Evolutionary conservation across 176 grass and related monocot genomes (phyloP).

Genomic region (Aegilops sharonensis): DNA sequence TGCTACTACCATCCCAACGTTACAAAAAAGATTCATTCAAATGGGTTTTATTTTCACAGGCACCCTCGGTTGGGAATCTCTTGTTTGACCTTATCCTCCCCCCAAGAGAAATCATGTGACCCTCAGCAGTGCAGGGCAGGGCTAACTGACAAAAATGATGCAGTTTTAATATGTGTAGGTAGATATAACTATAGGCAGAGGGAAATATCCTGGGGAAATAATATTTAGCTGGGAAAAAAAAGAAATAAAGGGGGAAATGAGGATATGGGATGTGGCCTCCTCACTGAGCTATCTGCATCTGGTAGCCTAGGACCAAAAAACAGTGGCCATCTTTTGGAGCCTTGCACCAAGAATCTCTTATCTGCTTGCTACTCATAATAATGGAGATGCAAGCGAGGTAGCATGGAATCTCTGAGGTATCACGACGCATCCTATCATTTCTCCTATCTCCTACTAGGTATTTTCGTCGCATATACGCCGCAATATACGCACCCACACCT

Average conservation of each 20-base stretch:
- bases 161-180: not conserved
- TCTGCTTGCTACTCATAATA: constrained; percentile 38
- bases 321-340: constrained; percentile 45
- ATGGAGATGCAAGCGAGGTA: constrained; percentile 32
- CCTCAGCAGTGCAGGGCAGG: constrained; percentile 4
- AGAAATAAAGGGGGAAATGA: not conserved
- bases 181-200: not conserved
- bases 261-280: not conserved
- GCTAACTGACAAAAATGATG: constrained; percentile 26
- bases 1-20: not conserved
- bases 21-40: not conserved
- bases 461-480: constrained; percentile 17
- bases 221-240: not conserved
- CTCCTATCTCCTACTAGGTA: constrained; percentile 31
- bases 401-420: constrained; percentile 47
- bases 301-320: constrained; percentile 37
- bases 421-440: not conserved
- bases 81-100: constrained; percentile 43
- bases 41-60: not conserved
- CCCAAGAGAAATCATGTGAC: constrained; percentile 29
- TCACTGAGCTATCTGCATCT: constrained; percentile 5
- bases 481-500: not conserved
- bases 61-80: not conserved
- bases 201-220: not conserved
- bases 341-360: constrained; percentile 46